Evolutionary conservation across 768 basidiomycete genomes (phyloP).

Genomic region (Plicaturopsis crispa): DNA sequence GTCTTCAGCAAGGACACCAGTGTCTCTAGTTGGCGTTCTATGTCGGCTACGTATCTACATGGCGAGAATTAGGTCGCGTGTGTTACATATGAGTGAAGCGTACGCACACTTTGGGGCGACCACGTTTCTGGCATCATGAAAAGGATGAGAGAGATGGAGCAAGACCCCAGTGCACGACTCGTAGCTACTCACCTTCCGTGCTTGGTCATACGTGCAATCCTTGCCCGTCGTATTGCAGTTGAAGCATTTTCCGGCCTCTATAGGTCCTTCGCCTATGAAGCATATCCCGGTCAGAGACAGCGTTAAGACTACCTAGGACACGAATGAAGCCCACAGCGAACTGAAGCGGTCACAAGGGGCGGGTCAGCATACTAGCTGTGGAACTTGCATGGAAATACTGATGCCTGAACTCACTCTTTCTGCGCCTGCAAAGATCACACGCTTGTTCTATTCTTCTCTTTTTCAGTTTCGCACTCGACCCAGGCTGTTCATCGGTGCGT

Average conservation of each 20-base stretch:
- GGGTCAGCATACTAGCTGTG: slow-evolving; percentile 8
- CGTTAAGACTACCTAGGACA: not conserved
- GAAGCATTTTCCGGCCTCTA: slow-evolving; percentile 53
- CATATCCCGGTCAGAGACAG: slow-evolving; percentile 2
- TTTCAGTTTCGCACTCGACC: no score
- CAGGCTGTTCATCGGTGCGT: no score
- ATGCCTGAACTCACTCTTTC: slow-evolving; percentile 59
- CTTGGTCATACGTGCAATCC: slow-evolving; percentile 63
- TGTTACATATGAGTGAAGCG: not conserved
- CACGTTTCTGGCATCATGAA: slow-evolving; percentile 45
- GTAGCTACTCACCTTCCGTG: slow-evolving; percentile 58
- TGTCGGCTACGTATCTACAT: slow-evolving; percentile 49
- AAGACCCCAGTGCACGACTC: slow-evolving; percentile 1
- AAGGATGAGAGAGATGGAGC: not conserved
- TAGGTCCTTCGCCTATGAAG: slow-evolving; percentile 63
- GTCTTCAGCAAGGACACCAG: slow-evolving; percentile 54
- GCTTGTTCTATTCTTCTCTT: slow-evolving; percentile 71
- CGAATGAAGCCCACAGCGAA: slow-evolving; percentile 48
- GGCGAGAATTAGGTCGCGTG: no score
- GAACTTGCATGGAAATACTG: slow-evolving; percentile 4
- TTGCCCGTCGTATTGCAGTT: slow-evolving; percentile 52
- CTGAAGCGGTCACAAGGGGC: no score
- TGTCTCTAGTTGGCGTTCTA: slow-evolving; percentile 56
- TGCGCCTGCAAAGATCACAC: slow-evolving; percentile 76
- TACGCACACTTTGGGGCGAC: slow-evolving; percentile 54